Evolutionary conservation across 208 protist species (phyloP).

Genomic region (Herpetomonas muscarum): DNA sequence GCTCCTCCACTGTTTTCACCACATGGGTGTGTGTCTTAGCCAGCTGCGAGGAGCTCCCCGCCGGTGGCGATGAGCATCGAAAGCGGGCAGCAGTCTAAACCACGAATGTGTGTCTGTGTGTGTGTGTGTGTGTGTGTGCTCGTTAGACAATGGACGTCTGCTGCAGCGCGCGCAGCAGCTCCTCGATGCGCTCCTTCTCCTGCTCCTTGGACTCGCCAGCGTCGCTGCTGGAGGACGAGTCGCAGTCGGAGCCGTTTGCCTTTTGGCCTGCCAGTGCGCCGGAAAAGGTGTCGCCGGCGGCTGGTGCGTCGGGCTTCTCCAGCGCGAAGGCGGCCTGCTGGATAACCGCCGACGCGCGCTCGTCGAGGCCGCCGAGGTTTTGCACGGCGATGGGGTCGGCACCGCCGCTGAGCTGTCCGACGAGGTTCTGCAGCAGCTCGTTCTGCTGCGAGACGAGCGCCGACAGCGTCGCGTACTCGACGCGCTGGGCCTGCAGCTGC

Average conservation of each 20-base stretch:
- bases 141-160: not conserved
- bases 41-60: no score
- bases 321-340: no score
- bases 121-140: not conserved
- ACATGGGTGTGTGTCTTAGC: no score
- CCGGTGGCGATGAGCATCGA: no score
- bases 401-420: constrained; percentile 10
- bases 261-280: not conserved
- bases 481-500: constrained; percentile 38
- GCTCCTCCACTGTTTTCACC: no score
- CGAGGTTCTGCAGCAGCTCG: constrained; percentile 14
- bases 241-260: not conserved
- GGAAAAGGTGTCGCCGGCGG: constrained; percentile 4
- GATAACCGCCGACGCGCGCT: not conserved
- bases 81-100: not conserved
- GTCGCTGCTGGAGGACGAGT: not conserved
- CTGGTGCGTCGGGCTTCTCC: no score
- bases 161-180: constrained; percentile 6
- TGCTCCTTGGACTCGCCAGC: not conserved
- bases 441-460: constrained; percentile 3
- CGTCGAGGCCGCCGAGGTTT: not conserved
- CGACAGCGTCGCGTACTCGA: constrained; percentile 23
- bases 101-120: not conserved
- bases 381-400: constrained; percentile 16
- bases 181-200: constrained; percentile 5